A percentile compares a stretch with the other conserved stretches of the same genome.
Evolutionary conservation across 1,139 yeast genomes (phyloP).

Genomic region (Trichomonascaceae sp.): DNA sequence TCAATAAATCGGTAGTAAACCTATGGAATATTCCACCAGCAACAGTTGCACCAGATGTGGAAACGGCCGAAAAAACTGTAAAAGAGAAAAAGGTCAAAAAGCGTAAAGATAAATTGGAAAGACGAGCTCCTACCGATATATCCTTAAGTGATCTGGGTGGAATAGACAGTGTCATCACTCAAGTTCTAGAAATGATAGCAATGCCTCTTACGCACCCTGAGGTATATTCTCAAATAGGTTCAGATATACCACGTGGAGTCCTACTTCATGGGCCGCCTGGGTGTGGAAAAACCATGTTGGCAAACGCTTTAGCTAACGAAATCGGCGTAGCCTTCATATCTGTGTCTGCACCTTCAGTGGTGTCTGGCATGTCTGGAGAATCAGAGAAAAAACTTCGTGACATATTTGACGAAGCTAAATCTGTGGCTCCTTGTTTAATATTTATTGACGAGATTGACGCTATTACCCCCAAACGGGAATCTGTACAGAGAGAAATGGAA

Average conservation of each 20-base stretch:
- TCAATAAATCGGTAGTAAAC: constrained; percentile 71
- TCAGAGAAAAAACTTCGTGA: constrained; percentile 91
- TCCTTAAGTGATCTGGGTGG: constrained; percentile 81
- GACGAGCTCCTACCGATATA: constrained; percentile 18
- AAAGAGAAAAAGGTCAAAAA: constrained; percentile 22
- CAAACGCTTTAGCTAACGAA: constrained; percentile 94
- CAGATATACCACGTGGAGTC: constrained; percentile 96
- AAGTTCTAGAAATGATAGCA: constrained; percentile 83
- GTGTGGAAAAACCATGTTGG: constrained; percentile 95
- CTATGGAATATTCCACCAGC: constrained; percentile 48
- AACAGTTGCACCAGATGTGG: constrained; percentile 10
- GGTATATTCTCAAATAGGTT: constrained; percentile 78
- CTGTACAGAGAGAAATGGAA: constrained; percentile 98
- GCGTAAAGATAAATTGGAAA: constrained; percentile 17
- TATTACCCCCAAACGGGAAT: constrained; percentile 96
- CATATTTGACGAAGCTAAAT: constrained; percentile 85
- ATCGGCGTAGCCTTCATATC: constrained; percentile 87
- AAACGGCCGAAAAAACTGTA: constrained; percentile 14
- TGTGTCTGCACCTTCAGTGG: constrained; percentile 92
- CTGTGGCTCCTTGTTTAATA: constrained; percentile 83
- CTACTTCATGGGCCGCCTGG: constrained; percentile 97
- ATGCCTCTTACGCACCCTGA: constrained; percentile 93
- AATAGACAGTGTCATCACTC: constrained; percentile 72
- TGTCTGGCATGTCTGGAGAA: constrained; percentile 99
- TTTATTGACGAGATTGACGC: constrained; percentile 97